Evolutionary conservation across 2,329 filamentous ascomycete genomes (phyloP), one percentile per base, ranked within the genome.

Genomic region (Zarea fungicola): DNA sequence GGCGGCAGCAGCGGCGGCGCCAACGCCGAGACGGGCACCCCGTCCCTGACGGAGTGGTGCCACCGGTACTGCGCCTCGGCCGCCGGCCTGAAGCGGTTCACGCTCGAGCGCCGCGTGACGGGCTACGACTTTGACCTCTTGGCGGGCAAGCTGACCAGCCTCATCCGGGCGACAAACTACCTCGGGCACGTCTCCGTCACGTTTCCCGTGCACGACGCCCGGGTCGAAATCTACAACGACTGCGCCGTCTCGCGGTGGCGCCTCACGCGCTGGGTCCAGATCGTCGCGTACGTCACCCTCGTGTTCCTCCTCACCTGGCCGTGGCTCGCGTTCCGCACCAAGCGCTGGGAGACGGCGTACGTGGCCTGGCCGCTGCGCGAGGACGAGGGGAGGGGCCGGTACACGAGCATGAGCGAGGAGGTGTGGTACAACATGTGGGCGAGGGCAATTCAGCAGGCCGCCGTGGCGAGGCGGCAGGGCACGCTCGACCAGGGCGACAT

Each of bases 271-370:
- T 88, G 82, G 81, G 70, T 89, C 37, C 69, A 76, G 35, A 78
- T 79, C 72, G 37, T 87, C 9, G 87, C 83, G 67, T 81, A 79
- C 60, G 62, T 87, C 6, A 81, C 81, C 0, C 80, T 89, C 52
- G 64, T 86, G 11, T 85, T 85, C 75, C 59, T 90, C 49, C 72
- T 90, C 56, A 71, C 78, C 3, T 90, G 86, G 86, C 86, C 86
- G 0, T 76, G 78, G 49, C 72, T 90, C 11, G 83, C 80, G 65
- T 75, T 88, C 60, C 66, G 76, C 16, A 90, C 86, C 2, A 81
- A 78, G 60, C 73, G 78, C 42, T 90, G 83, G 67, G 76, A 84
- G 54, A 81, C 87, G 3, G 75, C 80, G 3, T 69, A 72, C 19
- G 75, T 77, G 0, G 72, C 83, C 28, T 90, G 84, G 83, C 56